These are phyloP conservation scores for Dictyophora rubrovolvata DNA, from an alignment of 768 basidiomycete species.

Conservation along the genomic window DNA sequence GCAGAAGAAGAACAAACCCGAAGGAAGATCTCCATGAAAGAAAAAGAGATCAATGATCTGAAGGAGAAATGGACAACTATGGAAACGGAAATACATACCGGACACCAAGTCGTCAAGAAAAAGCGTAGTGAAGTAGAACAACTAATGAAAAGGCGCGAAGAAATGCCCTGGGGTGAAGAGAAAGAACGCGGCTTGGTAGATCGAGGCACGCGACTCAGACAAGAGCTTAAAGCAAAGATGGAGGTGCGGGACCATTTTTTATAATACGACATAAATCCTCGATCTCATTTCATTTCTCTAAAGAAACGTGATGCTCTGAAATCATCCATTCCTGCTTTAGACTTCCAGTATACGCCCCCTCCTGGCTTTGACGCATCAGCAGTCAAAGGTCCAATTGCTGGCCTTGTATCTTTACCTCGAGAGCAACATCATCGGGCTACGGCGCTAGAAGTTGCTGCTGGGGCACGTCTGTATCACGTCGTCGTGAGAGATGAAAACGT, in stretches of 20 bases:
- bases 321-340: conserved; percentile 55
- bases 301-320: conserved; percentile 64
- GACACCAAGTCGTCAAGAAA: conserved; percentile 53
- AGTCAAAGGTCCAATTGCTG: conserved; percentile 88
- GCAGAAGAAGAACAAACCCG: conserved; percentile 81
- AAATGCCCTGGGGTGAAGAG: conserved; percentile 68
- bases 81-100: conserved; percentile 73
- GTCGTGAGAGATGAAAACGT: conserved; percentile 87
- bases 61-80: conserved; percentile 75
- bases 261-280: neutral
- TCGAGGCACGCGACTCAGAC: conserved; percentile 26
- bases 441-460: conserved; percentile 88
- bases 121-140: conserved; percentile 50
- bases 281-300: neutral
- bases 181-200: conserved; percentile 52
- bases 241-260: conserved; percentile 33
- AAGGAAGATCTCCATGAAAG: conserved; percentile 61
- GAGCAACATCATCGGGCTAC: conserved; percentile 71
- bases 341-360: conserved; percentile 74
- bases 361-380: conserved; percentile 73
- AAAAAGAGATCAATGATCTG: conserved; percentile 70
- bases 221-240: conserved; percentile 32
- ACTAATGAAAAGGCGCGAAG: conserved; percentile 39
- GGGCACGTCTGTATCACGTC: conserved; percentile 83
- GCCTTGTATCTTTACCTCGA: conserved; percentile 67